Base-by-base conservation (phyloP, 192 early-diverging fungal species). In the Lobosporangium transversale region DNA sequence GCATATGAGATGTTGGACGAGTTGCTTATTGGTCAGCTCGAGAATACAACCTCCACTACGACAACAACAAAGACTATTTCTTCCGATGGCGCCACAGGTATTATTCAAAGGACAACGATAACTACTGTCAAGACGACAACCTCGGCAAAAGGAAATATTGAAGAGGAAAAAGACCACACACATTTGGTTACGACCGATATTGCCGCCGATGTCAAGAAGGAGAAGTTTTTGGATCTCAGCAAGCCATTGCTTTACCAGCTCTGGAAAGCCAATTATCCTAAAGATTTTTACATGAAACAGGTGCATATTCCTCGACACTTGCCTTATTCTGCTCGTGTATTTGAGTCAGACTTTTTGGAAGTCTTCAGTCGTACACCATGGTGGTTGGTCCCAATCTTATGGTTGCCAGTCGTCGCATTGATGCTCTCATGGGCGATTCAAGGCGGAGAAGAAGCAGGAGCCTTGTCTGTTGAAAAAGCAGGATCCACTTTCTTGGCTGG, bases 1-100 rank as follows among this genome's bases (percentile, higher is more conserved):
- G 94, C 96, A 2, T 98, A 94, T 79, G 89, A 92, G 43, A 89
- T 98, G 78, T 88, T 98, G 26, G 88, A 89, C 30, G 92, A 93
- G 24, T 90, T 93, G 68, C 85, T 80, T 56, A 88, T 98, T 69
- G 96, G 96, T 49, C 59, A 48, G 0, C 49, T 79, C 35, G 62
- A 47, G 9, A 26, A 44, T 33, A 30, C 53, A 4, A 23, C 53
- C 18, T 23, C 50, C 2, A 42, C 48, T 21, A 14, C 44, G 8
- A 58, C 54, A 10, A 32, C 62, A 18, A 47, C 36, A 3, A 42
- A 42, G 35, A 59, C 8, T n/a, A n/a, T n/a, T n/a, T n/a, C n/a
- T n/a, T n/a, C n/a, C n/a, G 35, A 37, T 23, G 57, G 12, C 18
- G 31, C 29, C 11, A 1, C 8, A 7, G 15, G 15, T 7, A 14